phyloP scores from a whole-genome alignment of 805 yeast genomes.

The Metschnikowia rubicola region DNA sequence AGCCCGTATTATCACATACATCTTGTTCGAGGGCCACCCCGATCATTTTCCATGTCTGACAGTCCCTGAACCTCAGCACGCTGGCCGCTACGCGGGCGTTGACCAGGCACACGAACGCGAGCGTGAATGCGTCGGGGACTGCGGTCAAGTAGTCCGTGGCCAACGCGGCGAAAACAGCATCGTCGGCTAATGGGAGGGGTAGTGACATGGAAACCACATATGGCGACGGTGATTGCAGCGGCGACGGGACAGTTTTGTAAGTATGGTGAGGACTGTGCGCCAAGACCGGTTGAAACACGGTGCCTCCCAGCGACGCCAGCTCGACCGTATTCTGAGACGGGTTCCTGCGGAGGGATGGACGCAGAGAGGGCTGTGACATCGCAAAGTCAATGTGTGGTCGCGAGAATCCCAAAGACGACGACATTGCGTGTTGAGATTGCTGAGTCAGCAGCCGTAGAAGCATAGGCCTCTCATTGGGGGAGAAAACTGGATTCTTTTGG shows the following conservation, averaged over 20 bases:
- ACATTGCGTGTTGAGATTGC: conserved; percentile 3
- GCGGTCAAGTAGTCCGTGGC: conserved; percentile 47
- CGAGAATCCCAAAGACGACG: conserved; percentile 4
- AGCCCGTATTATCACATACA: conserved; percentile 18
- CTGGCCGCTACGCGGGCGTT: conserved; percentile 57
- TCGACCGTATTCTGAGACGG: conserved; percentile 37
- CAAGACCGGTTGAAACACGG: conserved; percentile 5
- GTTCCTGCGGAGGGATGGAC: conserved; percentile 33
- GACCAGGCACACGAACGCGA: conserved; percentile 52
- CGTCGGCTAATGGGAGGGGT: conserved; percentile 43
- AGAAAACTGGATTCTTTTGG: conserved; percentile 1
- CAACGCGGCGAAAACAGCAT: conserved; percentile 43
- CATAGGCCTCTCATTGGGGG: conserved; percentile 12
- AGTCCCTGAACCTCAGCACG: conserved; percentile 49
- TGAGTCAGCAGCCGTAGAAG: conserved; percentile 13
- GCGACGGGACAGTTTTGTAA: background rate
- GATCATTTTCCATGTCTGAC: conserved; percentile 62
- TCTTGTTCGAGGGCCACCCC: conserved; percentile 44
- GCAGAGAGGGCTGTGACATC: conserved; percentile 2
- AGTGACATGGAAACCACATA: conserved; percentile 39
- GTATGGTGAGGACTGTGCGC: background rate
- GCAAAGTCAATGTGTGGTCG: conserved; percentile 6
- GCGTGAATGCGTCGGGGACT: conserved; percentile 46
- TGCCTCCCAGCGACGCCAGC: conserved; percentile 18
- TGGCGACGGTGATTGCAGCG: conserved; percentile 6